A percentile compares a stretch with the other conserved stretches of the same genome.
These are phyloP conservation scores for Aaosphaeria pasadenensis DNA, from an alignment of 2,329 filamentous ascomycete genomes.

Conservation along the genomic window DNA sequence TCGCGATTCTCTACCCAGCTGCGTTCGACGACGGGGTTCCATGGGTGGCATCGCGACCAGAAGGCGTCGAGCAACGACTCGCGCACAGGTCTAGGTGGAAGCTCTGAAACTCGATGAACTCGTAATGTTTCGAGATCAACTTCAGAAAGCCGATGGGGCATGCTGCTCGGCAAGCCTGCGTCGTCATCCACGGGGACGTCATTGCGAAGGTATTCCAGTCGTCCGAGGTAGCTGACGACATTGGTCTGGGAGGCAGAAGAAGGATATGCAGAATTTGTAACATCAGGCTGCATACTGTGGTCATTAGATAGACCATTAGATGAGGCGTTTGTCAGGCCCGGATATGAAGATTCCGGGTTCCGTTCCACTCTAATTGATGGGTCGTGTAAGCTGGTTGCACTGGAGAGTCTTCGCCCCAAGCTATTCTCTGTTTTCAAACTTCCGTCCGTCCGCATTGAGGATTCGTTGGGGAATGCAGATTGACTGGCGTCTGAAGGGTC, in stretches of 20 bases:
- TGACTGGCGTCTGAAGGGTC: constrained; percentile 4
- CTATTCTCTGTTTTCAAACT: constrained; percentile 16
- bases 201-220: constrained; percentile 30
- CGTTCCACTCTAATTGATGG: constrained; percentile 15
- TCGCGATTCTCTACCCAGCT: constrained; percentile 36
- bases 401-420: constrained; percentile 18
- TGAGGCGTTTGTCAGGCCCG: constrained; percentile 9
- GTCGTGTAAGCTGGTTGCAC: constrained; percentile 16
- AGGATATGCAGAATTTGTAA: constrained; percentile 11
- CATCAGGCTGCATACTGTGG: constrained; percentile 9
- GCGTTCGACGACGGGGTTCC: constrained; percentile 42
- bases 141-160: constrained; percentile 23
- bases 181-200: constrained; percentile 34
- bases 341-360: constrained; percentile 11
- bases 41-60: constrained; percentile 39
- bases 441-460: constrained; percentile 8
- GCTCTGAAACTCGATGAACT: constrained; percentile 24
- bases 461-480: neutral
- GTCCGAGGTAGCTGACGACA: constrained; percentile 29
- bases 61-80: constrained; percentile 40
- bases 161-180: constrained; percentile 22
- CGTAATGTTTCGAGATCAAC: constrained; percentile 27
- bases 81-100: constrained; percentile 30
- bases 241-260: constrained; percentile 9
- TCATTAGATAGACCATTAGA: too few species aligned